These are phyloP conservation scores for Thyridium curvatum DNA, from an alignment of 2,329 filamentous ascomycete species.

Conservation along the genomic window DNA sequence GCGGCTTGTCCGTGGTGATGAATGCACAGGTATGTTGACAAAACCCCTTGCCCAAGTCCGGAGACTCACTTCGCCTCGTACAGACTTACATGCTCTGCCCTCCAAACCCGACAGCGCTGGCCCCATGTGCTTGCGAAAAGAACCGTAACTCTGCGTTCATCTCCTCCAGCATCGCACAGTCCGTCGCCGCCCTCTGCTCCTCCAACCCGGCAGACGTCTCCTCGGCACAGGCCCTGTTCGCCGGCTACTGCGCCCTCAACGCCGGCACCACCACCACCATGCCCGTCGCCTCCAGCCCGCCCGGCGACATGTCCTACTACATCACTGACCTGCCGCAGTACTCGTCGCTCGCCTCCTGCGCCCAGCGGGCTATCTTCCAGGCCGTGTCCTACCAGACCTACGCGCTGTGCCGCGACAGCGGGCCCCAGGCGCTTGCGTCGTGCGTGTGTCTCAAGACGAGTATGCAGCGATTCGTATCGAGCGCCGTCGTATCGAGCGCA, in stretches of 20 bases:
- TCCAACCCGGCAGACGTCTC: slow-evolving; percentile 39
- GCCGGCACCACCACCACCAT: slow-evolving; percentile 38
- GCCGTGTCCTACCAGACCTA: slow-evolving; percentile 29
- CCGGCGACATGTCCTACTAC: slow-evolving; percentile 48
- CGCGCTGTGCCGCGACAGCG: slow-evolving; percentile 32
- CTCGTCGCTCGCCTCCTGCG: slow-evolving; percentile 36
- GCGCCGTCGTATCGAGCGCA: slow-evolving; percentile 34
- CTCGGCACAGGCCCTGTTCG: slow-evolving; percentile 42
- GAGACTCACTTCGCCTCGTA: slow-evolving; percentile 11
- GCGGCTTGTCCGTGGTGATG: slow-evolving; percentile 19
- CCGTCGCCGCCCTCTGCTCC: slow-evolving; percentile 36
- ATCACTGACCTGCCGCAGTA: slow-evolving; percentile 44
- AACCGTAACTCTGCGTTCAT: slow-evolving; percentile 37
- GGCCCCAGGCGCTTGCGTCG: slow-evolving; percentile 42
- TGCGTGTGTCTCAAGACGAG: slow-evolving; percentile 45
- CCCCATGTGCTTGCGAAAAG: slow-evolving; percentile 46
- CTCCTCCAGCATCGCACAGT: slow-evolving; percentile 33
- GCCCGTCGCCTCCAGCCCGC: slow-evolving; percentile 29
- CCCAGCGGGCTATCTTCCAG: slow-evolving; percentile 33
- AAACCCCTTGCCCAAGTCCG: no score
- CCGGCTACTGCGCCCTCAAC: slow-evolving; percentile 45
- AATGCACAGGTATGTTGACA: no score
- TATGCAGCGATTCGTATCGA: slow-evolving; percentile 34
- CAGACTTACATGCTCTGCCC: slow-evolving; percentile 18
- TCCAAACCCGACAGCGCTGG: slow-evolving; percentile 22